phyloP scores from a whole-genome alignment of 257 asterid genomes.

The Ehretia macrophylla region DNA sequence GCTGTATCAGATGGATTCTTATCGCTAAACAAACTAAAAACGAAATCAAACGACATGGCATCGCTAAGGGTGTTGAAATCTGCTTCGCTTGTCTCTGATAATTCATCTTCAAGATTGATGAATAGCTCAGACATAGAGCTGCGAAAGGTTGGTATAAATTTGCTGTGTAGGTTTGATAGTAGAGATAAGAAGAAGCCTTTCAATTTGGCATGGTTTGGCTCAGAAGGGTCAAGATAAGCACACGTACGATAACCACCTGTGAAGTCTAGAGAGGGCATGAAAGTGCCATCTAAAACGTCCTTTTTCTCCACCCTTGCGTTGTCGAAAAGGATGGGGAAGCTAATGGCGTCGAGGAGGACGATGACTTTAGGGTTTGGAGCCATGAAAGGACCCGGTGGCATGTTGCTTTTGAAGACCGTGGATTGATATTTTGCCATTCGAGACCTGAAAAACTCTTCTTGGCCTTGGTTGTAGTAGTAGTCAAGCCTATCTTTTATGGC shows the following conservation, averaged over 20 bases:
- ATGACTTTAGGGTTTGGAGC: slow-evolving; percentile 36
- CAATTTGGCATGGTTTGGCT: slow-evolving; percentile 39
- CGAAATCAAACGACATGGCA: slow-evolving; percentile 51
- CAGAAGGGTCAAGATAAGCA: slow-evolving; percentile 63
- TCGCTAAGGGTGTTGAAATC: slow-evolving; percentile 47
- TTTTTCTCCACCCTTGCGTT: slow-evolving; percentile 60
- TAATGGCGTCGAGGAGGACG: slow-evolving; percentile 56
- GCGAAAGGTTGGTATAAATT: slow-evolving; percentile 43
- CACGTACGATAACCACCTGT: slow-evolving; percentile 70
- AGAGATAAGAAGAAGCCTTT: slow-evolving; percentile 40
- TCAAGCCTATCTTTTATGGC: slow-evolving; percentile 41
- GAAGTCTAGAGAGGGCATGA: slow-evolving; percentile 59
- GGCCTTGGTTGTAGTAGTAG: slow-evolving; percentile 40
- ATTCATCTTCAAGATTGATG: slow-evolving; percentile 40
- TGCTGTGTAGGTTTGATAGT: slow-evolving; percentile 28
- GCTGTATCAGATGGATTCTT: slow-evolving; percentile 28
- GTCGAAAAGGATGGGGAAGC: slow-evolving; percentile 70
- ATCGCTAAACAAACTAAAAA: slow-evolving; percentile 52
- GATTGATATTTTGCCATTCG: slow-evolving; percentile 42
- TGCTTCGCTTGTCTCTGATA: slow-evolving; percentile 32
- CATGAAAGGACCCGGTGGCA: slow-evolving; percentile 58
- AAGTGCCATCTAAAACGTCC: slow-evolving; percentile 74
- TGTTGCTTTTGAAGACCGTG: slow-evolving; percentile 40
- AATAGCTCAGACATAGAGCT: slow-evolving; percentile 33
- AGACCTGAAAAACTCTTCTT: slow-evolving; percentile 37